These are phyloP conservation scores for Limnomonas spitsbergensis DNA, from an alignment of 139 green algal species.

Conservation along the genomic window DNA sequence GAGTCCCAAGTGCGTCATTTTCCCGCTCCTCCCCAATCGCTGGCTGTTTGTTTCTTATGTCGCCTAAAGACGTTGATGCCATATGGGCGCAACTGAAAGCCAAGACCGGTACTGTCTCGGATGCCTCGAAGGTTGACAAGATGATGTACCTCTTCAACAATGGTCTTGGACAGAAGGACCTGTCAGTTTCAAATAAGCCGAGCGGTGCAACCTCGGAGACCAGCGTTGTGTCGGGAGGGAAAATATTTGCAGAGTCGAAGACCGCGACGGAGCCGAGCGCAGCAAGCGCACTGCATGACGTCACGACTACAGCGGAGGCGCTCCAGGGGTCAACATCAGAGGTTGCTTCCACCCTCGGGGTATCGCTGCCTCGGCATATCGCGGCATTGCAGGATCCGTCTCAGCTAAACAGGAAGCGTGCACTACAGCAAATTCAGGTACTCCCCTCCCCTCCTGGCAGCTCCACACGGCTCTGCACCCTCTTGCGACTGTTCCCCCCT, in stretches of 20 bases:
- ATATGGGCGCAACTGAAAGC: conserved; percentile 16
- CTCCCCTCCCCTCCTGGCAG: no score
- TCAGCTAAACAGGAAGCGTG: neutral
- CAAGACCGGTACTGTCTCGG: neutral
- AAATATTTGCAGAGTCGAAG: neutral
- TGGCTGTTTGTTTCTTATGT: no score
- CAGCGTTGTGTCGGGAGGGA: neutral
- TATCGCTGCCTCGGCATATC: neutral
- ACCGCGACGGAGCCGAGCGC: neutral
- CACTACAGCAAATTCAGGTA: conserved; percentile 2
- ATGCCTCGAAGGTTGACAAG: neutral
- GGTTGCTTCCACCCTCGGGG: neutral
- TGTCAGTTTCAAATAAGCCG: no score
- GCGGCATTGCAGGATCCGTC: conserved; percentile 2
- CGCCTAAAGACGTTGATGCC: conserved; percentile 4
- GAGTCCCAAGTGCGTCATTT: no score
- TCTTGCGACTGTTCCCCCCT: no score
- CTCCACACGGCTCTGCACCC: no score
- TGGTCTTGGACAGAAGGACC: neutral
- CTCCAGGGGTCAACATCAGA: neutral
- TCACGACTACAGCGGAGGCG: neutral
- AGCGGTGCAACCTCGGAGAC: neutral
- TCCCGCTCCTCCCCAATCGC: no score
- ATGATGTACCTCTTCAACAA: neutral
- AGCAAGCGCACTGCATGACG: neutral